Conservation (phyloP, 2,329 filamentous ascomycete genomes). For the Lasiodiplodia hormozganensis region DNA sequence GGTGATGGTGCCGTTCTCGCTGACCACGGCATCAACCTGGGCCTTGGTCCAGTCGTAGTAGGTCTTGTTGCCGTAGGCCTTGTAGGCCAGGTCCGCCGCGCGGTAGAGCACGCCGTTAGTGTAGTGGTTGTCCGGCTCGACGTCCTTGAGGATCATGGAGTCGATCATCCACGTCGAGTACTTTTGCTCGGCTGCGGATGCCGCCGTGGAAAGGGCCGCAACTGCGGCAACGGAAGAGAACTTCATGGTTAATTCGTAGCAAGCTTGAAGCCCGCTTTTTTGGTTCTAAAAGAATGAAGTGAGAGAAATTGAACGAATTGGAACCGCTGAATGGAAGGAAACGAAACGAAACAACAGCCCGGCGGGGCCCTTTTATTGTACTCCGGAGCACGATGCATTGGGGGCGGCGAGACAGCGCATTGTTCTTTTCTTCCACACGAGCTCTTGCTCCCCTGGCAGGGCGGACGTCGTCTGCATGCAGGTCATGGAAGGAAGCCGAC, state of each 20-base stretch:
- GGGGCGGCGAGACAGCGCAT: background rate
- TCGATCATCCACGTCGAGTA: conserved; percentile 54
- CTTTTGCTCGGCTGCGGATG: conserved; percentile 30
- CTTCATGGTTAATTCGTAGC: conserved; percentile 2
- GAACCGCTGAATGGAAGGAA: background rate
- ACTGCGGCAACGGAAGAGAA: background rate
- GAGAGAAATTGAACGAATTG: background rate
- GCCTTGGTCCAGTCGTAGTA: conserved; percentile 54
- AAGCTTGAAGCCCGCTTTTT: background rate
- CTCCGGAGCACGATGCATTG: background rate
- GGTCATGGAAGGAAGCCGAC: conserved; percentile 2
- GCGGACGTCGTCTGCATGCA: conserved; percentile 12
- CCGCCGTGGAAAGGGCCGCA: conserved; percentile 10
- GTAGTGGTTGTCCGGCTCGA: conserved; percentile 52
- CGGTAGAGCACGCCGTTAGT: conserved; percentile 56
- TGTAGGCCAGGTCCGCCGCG: conserved; percentile 56
- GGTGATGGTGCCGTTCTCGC: conserved; percentile 51
- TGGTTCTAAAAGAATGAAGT: background rate
- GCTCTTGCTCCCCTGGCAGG: background rate
- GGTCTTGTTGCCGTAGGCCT: conserved; percentile 51
- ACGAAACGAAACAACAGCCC: conserved; percentile 12
- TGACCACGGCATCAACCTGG: conserved; percentile 57
- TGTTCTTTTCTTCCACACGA: background rate
- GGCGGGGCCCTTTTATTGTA: background rate
- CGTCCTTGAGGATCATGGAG: conserved; percentile 53